A percentile compares a stretch with the other conserved stretches of the same genome.
These are phyloP conservation scores for Pestalotiopsis sp. DNA, from an alignment of 2,329 filamentous ascomycete genomes.

Conservation along the genomic window DNA sequence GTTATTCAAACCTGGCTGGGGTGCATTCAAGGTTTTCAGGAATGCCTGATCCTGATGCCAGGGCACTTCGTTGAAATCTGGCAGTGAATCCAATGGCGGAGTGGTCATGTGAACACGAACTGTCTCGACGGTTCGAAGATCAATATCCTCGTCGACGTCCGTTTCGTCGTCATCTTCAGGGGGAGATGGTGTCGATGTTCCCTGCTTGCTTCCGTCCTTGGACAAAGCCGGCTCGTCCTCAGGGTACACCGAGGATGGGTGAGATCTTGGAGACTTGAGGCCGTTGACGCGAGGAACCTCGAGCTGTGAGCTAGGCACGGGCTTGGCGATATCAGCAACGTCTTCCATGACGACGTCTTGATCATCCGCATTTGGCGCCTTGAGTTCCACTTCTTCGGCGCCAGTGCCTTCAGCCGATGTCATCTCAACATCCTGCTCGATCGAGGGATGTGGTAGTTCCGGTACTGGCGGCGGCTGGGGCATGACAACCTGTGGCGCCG, in stretches of 20 bases:
- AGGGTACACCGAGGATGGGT: slow-evolving; percentile 22
- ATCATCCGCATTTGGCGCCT: slow-evolving; percentile 23
- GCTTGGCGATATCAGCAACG: slow-evolving; percentile 24
- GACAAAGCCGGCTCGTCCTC: slow-evolving; percentile 30
- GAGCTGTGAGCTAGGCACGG: slow-evolving; percentile 21
- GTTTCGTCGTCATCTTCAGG: slow-evolving; percentile 56
- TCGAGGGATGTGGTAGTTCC: slow-evolving; percentile 28
- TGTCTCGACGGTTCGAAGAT: slow-evolving; percentile 50
- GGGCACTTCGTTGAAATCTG: slow-evolving; percentile 45
- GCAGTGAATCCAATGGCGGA: slow-evolving; percentile 57
- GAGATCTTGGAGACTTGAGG: slow-evolving; percentile 18
- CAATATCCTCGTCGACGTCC: slow-evolving; percentile 53
- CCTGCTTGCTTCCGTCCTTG: slow-evolving; percentile 29
- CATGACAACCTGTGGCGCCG: slow-evolving; percentile 15
- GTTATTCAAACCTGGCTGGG: slow-evolving; percentile 40
- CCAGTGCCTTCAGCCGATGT: slow-evolving; percentile 14
- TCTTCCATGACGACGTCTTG: slow-evolving; percentile 41
- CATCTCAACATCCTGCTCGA: slow-evolving; percentile 29
- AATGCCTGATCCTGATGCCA: slow-evolving; percentile 53
- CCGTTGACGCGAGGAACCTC: slow-evolving; percentile 16
- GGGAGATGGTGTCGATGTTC: slow-evolving; percentile 49
- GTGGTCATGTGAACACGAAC: slow-evolving; percentile 56
- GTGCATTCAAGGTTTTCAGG: slow-evolving; percentile 41
- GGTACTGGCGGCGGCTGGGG: slow-evolving; percentile 11
- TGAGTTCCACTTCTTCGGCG: neutral